Evolutionary conservation across 2,329 filamentous ascomycete genomes (phyloP).

Genomic region (Capronia americana): DNA sequence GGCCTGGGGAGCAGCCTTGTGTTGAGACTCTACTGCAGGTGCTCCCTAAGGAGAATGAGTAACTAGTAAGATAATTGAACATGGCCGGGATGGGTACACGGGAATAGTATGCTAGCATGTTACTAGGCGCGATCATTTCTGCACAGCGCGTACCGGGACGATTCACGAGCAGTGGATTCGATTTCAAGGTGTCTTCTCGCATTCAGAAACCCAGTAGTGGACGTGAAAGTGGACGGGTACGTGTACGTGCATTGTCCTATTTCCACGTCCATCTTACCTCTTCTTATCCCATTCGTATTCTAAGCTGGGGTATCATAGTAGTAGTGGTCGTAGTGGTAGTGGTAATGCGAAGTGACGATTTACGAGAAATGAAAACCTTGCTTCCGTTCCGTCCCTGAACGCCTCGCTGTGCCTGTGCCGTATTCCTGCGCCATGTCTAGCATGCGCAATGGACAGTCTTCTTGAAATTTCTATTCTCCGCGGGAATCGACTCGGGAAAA

Average conservation of each 20-base stretch:
- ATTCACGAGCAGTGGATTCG: neutral
- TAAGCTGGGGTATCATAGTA: constrained; percentile 21
- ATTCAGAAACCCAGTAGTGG: neutral
- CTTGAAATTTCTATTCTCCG: neutral
- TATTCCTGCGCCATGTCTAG: neutral
- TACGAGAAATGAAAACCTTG: neutral
- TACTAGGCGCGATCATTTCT: neutral
- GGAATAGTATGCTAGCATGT: neutral
- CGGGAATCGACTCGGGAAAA: neutral
- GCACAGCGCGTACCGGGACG: neutral
- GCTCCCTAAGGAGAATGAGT: neutral
- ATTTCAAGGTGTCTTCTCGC: neutral
- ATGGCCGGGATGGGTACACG: neutral
- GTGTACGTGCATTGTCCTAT: neutral
- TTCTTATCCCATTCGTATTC: constrained; percentile 9
- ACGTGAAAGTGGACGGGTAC: neutral
- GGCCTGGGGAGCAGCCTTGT: neutral
- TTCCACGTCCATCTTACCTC: neutral
- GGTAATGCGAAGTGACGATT: neutral
- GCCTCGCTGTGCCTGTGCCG: constrained; percentile 12
- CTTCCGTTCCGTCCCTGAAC: constrained; percentile 1
- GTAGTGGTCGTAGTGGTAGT: neutral
- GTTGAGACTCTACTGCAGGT: neutral
- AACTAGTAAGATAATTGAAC: too few relatives aligned
- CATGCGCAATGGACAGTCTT: neutral